Evolutionary conservation across 495 filamentous ascomycete species (phyloP).

Genomic region (Trypethelium eluteriae): DNA sequence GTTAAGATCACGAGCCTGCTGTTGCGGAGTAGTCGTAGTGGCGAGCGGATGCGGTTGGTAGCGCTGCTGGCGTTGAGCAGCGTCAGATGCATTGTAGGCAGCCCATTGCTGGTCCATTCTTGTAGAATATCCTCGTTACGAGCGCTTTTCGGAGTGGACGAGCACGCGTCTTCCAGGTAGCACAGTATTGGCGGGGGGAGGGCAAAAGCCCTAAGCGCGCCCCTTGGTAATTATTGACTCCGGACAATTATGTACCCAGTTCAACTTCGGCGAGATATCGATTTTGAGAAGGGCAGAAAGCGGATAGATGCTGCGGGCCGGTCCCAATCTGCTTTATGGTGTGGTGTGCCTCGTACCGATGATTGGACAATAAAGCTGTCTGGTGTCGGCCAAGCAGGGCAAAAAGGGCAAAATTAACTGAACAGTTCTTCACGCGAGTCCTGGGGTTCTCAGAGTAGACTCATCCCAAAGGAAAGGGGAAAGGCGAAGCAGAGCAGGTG

Average conservation of each 20-base stretch:
- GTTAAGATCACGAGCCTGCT: slow-evolving; percentile 17
- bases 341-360: neutral
- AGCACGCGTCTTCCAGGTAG: slow-evolving; percentile 4
- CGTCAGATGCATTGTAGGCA: neutral
- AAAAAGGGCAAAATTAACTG: neutral
- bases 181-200: slow-evolving; percentile 5
- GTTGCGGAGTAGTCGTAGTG: slow-evolving; percentile 4
- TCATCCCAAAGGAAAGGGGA: neutral
- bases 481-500: neutral
- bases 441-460: neutral
- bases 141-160: neutral
- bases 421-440: neutral
- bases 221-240: neutral
- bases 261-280: neutral
- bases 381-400: neutral
- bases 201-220: slow-evolving; percentile 10
- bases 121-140: neutral
- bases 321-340: neutral
- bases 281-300: no score
- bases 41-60: slow-evolving; percentile 14
- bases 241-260: neutral
- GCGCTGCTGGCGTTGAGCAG: slow-evolving; percentile 9
- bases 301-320: slow-evolving; percentile 3
- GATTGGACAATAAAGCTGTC: slow-evolving; percentile 1
- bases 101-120: slow-evolving; percentile 17